Evolutionary conservation across 2,329 filamentous ascomycete genomes (phyloP), one percentile per base, ranked within the genome.

Genomic region (Diaporthe ampelina): DNA sequence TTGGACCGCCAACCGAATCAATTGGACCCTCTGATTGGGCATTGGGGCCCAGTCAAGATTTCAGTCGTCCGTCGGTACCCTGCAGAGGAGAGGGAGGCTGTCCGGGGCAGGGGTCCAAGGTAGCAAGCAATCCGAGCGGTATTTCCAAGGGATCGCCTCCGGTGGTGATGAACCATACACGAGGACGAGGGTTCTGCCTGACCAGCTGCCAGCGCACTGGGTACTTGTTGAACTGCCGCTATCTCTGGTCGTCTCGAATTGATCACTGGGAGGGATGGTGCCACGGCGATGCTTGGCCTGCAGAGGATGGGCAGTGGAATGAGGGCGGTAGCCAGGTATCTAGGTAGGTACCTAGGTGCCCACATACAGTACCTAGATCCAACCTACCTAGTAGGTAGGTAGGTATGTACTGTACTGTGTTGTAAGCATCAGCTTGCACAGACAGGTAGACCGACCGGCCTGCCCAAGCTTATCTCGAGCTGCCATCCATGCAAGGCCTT

Each of bases 381-480:
- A n/a, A n/a, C n/a, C n/a, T n/a, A n/a, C n/a, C n/a, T n/a, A n/a
- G n/a, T n/a, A 29, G 29, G 29, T 29, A 4, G 29, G 29, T 29
- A 29, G 37, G 37, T 40, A 40, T 11, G 37, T 13, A 4, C 35
- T 26, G 2, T 15, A 59, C 21, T 40, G 37, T 32, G 17, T 21
- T 17, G 40, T 48, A 48, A 48, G 40, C 43, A 35, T 13, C 37
- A 37, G 37, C 37, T 11, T 37, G 37, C 37, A 37, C 37, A 13
- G 37, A 37, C 37, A 37, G 37, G 37, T 10, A 37, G 37, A 37
- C 37, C 37, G 37, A 13, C 37, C 37, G 37, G 37, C 37, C 37
- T 37, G 15, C 13, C 19, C 50, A 40, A 29, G 65, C 67, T 67
- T 75, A 72, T 75, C 72, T 72, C 58, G 35, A 72, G 54, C 67